A percentile compares a stretch with the other conserved stretches of the same genome.
These are phyloP conservation scores for Acanthamoeba castellanii DNA, from an alignment of 208 protist genomes.

Conservation along the genomic window DNA sequence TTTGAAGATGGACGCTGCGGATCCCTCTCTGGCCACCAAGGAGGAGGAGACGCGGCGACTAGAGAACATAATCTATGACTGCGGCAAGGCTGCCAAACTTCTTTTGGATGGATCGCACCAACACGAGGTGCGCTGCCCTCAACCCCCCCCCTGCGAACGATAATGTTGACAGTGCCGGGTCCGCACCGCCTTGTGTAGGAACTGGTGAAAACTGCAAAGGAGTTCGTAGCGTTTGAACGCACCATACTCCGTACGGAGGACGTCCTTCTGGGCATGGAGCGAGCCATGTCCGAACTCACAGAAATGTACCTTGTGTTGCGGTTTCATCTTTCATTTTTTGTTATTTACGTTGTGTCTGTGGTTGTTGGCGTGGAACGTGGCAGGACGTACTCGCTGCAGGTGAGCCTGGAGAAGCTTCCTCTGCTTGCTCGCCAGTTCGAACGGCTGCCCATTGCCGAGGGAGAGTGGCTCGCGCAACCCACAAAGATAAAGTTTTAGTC, in stretches of 20 bases:
- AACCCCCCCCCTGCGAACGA: neutral
- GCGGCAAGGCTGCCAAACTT: constrained; percentile 42
- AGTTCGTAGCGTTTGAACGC: constrained; percentile 5
- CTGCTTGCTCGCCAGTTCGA: constrained; percentile 6
- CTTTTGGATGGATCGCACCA: constrained; percentile 44
- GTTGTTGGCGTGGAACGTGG: no score
- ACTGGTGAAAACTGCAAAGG: constrained; percentile 26
- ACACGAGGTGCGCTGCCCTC: neutral
- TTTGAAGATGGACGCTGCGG: neutral
- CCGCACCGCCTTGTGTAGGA: neutral
- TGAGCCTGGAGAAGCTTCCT: constrained; percentile 20
- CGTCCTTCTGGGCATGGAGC: neutral
- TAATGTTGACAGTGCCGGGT: neutral
- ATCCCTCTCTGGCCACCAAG: constrained; percentile 27
- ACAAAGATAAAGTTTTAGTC: constrained; percentile 28
- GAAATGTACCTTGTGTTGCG: constrained; percentile 4
- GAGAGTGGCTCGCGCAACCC: constrained; percentile 22
- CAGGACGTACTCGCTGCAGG: constrained; percentile 40
- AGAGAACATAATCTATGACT: constrained; percentile 25
- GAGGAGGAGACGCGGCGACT: constrained; percentile 41
- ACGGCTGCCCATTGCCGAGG: constrained; percentile 3
- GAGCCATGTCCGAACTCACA: constrained; percentile 33
- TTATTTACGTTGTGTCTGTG: neutral
- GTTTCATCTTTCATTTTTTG: neutral
- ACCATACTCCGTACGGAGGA: constrained; percentile 11